Evolutionary conservation across 371 early-diverging fungal species (phyloP).

Genomic region (Umbelopsis sp.): DNA sequence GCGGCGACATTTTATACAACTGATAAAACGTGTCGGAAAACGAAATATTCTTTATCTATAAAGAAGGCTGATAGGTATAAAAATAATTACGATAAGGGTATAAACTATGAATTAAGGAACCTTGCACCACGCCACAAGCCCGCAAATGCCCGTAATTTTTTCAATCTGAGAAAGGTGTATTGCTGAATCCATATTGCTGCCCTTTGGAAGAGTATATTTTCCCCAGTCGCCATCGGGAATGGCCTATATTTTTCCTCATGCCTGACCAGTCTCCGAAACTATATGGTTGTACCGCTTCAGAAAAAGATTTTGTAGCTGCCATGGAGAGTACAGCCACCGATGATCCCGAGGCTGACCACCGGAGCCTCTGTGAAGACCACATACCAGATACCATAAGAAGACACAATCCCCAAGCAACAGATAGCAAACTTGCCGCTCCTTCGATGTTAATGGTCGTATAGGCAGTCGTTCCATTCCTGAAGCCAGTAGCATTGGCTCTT

Average conservation of each 20-base stretch:
- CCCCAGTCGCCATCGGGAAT: neutral
- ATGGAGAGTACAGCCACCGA: neutral
- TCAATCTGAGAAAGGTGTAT: neutral
- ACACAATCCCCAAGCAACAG: neutral
- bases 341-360: neutral
- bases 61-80: neutral
- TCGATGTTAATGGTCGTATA: slow-evolving; percentile 1
- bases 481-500: neutral
- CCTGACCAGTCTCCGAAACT: neutral
- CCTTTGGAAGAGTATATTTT: slow-evolving; percentile 1
- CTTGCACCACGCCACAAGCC: neutral
- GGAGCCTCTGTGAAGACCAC: neutral
- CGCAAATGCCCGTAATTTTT: neutral
- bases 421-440: neutral
- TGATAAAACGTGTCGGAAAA: neutral
- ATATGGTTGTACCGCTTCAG: slow-evolving; percentile 6
- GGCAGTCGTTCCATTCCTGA: neutral
- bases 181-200: neutral
- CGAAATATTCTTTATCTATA: neutral
- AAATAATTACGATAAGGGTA: neutral
- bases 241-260: neutral
- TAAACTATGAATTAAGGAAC: neutral
- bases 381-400: neutral
- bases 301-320: neutral
- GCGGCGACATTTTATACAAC: neutral